These are phyloP conservation scores for Phytophthora foliorum DNA, from an alignment of 352 stramenopile species.

Conservation along the genomic window DNA sequence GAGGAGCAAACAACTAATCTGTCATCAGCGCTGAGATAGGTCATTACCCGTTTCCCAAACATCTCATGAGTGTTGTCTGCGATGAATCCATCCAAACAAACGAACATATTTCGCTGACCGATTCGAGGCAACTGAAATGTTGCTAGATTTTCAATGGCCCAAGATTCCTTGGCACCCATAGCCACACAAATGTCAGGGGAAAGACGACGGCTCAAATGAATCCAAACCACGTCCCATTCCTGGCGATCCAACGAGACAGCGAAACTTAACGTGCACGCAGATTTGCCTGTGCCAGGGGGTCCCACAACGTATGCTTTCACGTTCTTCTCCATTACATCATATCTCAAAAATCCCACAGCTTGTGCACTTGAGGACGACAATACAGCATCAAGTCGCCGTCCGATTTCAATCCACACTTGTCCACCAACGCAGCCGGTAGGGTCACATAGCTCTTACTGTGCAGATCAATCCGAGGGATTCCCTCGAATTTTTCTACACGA, in stretches of 20 bases:
- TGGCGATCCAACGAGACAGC: conserved; percentile 25
- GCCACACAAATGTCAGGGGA: conserved; percentile 1
- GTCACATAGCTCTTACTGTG: not conserved
- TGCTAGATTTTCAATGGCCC: not conserved
- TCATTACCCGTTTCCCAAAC: not conserved
- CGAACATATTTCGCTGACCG: not conserved
- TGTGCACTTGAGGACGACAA: conserved; percentile 6
- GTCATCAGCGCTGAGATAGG: not conserved
- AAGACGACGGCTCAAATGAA: conserved; percentile 21
- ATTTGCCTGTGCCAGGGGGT: conserved; percentile 33
- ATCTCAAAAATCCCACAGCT: conserved; percentile 13
- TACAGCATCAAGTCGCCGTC: conserved; percentile 18
- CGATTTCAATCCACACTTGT: not conserved
- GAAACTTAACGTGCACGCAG: conserved; percentile 21
- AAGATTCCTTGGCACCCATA: not conserved
- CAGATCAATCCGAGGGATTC: not conserved
- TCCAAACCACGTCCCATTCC: conserved; percentile 37
- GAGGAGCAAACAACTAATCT: not conserved
- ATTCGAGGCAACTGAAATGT: conserved; percentile 16
- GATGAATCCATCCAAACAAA: not conserved
- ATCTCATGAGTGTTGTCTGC: not conserved
- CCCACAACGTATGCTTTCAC: conserved; percentile 25
- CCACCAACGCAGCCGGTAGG: conserved; percentile 7
- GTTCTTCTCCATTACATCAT: conserved; percentile 20
- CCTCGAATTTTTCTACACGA: not conserved